phyloP scores from a whole-genome alignment of 2,329 filamentous ascomycete genomes.

The Xylariaceae sp. region DNA sequence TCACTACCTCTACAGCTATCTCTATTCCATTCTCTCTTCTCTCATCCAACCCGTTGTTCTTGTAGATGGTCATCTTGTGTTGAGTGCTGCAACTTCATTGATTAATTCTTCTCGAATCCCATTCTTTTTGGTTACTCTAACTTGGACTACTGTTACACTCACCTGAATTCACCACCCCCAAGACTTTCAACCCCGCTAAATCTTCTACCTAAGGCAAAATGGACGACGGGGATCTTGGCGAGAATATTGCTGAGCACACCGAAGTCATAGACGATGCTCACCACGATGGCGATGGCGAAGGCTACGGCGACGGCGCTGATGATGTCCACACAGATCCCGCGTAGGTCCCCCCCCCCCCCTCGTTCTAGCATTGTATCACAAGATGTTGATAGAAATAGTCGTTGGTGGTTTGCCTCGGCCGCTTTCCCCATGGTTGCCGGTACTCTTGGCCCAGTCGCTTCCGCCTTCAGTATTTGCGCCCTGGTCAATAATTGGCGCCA shows the following conservation, averaged over 20 bases:
- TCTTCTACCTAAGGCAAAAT: slow-evolving; percentile 26
- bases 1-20: too few relatives aligned
- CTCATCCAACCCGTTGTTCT: too few relatives aligned
- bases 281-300: slow-evolving; percentile 24
- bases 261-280: slow-evolving; percentile 22
- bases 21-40: too few relatives aligned
- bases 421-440: slow-evolving; percentile 77
- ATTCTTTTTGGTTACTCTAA: too few relatives aligned
- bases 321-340: slow-evolving; percentile 42
- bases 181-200: background rate
- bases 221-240: slow-evolving; percentile 39
- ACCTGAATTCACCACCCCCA: too few relatives aligned
- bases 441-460: slow-evolving; percentile 80
- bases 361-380: background rate
- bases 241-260: slow-evolving; percentile 35
- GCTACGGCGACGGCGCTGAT: slow-evolving; percentile 35
- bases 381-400: slow-evolving; percentile 39
- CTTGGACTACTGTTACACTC: too few relatives aligned
- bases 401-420: slow-evolving; percentile 62
- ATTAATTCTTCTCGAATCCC: too few relatives aligned
- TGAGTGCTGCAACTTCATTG: too few relatives aligned
- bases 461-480: slow-evolving; percentile 81
- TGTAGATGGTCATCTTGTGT: too few relatives aligned
- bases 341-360: slow-evolving; percentile 25
- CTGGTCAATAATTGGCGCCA: slow-evolving; percentile 78